Evolutionary conservation across 208 protist genomes (phyloP).

Genomic region (Trypanosoma theileri): DNA sequence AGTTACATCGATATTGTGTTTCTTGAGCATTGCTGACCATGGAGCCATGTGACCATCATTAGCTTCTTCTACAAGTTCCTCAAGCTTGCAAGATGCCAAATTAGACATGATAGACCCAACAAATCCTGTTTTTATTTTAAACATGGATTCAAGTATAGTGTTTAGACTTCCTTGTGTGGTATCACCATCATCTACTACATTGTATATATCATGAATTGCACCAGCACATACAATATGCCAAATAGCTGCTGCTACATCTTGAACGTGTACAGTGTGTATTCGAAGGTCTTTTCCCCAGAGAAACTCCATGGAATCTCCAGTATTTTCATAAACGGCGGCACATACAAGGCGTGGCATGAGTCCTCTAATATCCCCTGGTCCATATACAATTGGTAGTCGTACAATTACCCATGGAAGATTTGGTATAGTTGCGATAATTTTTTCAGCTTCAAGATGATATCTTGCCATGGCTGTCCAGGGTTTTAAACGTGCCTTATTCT

Average conservation of each 20-base stretch:
- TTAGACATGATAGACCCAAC: conserved; percentile 63
- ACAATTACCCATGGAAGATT: conserved; percentile 78
- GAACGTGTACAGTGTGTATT: conserved; percentile 93
- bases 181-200: conserved; percentile 89
- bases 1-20: conserved; percentile 60
- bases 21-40: conserved; percentile 84
- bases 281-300: conserved; percentile 81
- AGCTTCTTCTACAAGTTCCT: conserved; percentile 49
- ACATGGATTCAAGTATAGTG: conserved; percentile 69
- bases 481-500: conserved; percentile 36
- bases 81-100: conserved; percentile 53
- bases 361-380: conserved; percentile 75
- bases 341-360: conserved; percentile 86
- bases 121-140: conserved; percentile 87
- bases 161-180: conserved; percentile 89
- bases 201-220: conserved; percentile 63
- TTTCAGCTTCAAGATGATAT: conserved; percentile 76
- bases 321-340: conserved; percentile 85
- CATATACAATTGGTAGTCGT: conserved; percentile 91
- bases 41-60: conserved; percentile 92
- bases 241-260: conserved; percentile 82
- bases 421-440: conserved; percentile 40
- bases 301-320: conserved; percentile 88
- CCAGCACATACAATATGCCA: conserved; percentile 57
- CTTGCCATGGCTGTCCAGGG: conserved; percentile 88